Conservation (phyloP, 495 filamentous ascomycete genomes). For the Tuber magnatum region DNA sequence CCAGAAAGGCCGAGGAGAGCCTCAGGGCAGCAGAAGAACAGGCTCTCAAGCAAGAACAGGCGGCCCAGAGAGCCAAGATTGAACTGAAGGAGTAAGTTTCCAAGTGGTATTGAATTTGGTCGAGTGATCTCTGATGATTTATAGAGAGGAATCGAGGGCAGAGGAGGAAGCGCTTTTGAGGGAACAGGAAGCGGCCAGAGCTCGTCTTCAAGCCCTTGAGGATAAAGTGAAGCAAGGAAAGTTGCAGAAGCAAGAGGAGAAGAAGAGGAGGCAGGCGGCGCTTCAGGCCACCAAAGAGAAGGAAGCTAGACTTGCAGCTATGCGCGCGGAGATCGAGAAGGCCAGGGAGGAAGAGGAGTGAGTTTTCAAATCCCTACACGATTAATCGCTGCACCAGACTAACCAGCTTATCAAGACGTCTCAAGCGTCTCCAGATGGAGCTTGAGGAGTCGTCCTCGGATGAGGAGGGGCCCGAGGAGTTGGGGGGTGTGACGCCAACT, state of each 20-base stretch:
- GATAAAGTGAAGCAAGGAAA: conserved; percentile 91
- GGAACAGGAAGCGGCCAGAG: conserved; percentile 74
- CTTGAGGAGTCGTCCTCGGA: conserved; percentile 76
- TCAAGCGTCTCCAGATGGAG: conserved; percentile 64
- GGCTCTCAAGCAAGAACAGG: conserved; percentile 55
- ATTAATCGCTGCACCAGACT: not conserved
- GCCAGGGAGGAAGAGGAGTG: conserved; percentile 69
- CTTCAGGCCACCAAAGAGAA: conserved; percentile 80
- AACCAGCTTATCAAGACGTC: conserved; percentile 27
- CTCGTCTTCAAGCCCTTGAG: conserved; percentile 77
- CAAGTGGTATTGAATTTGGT: not conserved
- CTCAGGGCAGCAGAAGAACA: conserved; percentile 51
- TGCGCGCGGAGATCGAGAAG: conserved; percentile 85
- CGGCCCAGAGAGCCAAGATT: conserved; percentile 66
- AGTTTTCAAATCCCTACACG: conserved; percentile 8
- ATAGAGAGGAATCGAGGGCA: conserved; percentile 64
- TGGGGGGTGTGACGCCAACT: conserved; percentile 41
- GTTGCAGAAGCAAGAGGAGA: conserved; percentile 95
- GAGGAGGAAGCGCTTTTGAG: conserved; percentile 72
- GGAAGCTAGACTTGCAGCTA: conserved; percentile 72
- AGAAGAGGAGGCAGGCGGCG: conserved; percentile 71
- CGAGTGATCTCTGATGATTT: conserved; percentile 38
- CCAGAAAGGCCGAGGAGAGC: conserved; percentile 51
- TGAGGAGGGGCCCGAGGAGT: conserved; percentile 73
- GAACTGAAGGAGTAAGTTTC: conserved; percentile 74